These are phyloP conservation scores for Penicillium ucsense DNA, from an alignment of 495 filamentous ascomycete genomes.

Conservation along the genomic window DNA sequence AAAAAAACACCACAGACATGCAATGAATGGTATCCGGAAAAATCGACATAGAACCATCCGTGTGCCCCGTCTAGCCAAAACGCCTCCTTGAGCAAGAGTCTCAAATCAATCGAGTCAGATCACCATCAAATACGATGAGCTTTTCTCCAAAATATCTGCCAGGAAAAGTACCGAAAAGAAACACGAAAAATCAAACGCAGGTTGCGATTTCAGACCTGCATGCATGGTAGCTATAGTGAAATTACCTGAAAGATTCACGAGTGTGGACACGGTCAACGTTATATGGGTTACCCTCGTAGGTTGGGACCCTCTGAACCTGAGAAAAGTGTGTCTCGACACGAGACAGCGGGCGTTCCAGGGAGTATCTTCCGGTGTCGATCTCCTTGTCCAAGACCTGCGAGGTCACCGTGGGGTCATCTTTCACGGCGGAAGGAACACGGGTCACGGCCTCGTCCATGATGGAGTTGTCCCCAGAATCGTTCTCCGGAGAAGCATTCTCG, in stretches of 20 bases:
- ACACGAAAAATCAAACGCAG: no score
- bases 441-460: background rate
- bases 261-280: slow-evolving; percentile 23
- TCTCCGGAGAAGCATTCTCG: background rate
- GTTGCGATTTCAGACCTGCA: no score
- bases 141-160: no score
- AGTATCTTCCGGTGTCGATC: background rate
- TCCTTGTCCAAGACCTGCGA: slow-evolving; percentile 6
- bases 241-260: slow-evolving; percentile 18
- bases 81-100: background rate
- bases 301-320: slow-evolving; percentile 10
- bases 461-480: background rate
- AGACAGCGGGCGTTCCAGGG: slow-evolving; percentile 7
- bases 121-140: no score
- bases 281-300: slow-evolving; percentile 23
- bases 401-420: slow-evolving; percentile 2
- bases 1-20: slow-evolving; percentile 6
- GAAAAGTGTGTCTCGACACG: slow-evolving; percentile 12
- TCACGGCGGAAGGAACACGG: background rate
- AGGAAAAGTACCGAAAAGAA: no score
- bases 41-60: no score
- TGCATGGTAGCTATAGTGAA: no score
- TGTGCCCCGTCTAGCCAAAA: no score
- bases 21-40: background rate
- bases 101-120: background rate